Evolutionary conservation across 352 stramenopile genomes (phyloP).

Genomic region (Plasmopara muralis): DNA sequence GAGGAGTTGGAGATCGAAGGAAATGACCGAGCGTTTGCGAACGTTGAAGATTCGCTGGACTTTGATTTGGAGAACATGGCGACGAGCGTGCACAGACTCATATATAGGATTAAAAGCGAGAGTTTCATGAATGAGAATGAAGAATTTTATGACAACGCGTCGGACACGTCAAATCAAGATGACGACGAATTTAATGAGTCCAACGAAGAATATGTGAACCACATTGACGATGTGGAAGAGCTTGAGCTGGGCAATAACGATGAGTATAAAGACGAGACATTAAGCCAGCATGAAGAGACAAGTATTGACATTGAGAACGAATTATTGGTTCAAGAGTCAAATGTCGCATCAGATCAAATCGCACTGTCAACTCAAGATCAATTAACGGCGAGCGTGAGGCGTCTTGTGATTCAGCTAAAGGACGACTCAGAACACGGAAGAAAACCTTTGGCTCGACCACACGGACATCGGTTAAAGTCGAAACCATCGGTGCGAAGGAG

Average conservation of each 20-base stretch:
- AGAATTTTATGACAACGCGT: conserved; percentile 3
- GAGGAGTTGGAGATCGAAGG: conserved; percentile 1
- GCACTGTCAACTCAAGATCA: conserved; percentile 42
- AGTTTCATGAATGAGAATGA: conserved; percentile 24
- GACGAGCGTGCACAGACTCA: conserved; percentile 42
- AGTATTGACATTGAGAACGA: background rate
- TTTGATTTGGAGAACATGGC: conserved; percentile 39
- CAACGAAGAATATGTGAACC: conserved; percentile 11
- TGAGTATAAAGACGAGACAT: conserved; percentile 5
- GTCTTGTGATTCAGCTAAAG: conserved; percentile 69
- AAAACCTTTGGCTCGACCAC: conserved; percentile 16
- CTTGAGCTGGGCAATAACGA: conserved; percentile 16
- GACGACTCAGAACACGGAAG: conserved; percentile 45
- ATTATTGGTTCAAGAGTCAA: background rate
- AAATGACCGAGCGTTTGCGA: background rate
- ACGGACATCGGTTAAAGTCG: conserved; percentile 19
- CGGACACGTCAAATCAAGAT: conserved; percentile 33
- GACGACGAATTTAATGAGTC: conserved; percentile 13
- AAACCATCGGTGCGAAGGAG: conserved; percentile 26
- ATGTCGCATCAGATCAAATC: conserved; percentile 16
- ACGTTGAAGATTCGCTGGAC: conserved; percentile 28
- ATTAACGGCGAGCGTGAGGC: conserved; percentile 66
- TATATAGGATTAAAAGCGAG: conserved; percentile 44
- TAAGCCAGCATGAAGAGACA: conserved; percentile 14
- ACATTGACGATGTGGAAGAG: conserved; percentile 14